phyloP scores from a whole-genome alignment of 2,329 filamentous ascomycete species.

The Apiospora malaysiana region DNA sequence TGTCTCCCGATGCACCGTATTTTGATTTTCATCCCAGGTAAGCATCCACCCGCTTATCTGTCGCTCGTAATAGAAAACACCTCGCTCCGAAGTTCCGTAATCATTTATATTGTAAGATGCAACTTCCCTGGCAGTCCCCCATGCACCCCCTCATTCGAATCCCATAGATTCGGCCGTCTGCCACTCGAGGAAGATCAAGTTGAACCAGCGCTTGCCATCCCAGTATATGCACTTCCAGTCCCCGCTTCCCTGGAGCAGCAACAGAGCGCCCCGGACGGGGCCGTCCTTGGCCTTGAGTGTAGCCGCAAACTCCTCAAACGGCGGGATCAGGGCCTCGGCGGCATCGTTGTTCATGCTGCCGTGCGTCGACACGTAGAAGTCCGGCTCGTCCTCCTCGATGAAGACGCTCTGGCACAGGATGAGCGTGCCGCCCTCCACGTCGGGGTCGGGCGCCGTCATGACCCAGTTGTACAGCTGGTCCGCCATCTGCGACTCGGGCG shows the following conservation, averaged over 20 bases:
- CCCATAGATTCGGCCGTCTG: constrained; percentile 30
- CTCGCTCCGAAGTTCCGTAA: not conserved
- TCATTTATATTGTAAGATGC: too few relatives aligned
- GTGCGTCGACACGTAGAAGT: constrained; percentile 25
- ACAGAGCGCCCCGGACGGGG: constrained; percentile 25
- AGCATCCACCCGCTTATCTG: not conserved
- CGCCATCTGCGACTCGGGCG: constrained; percentile 20
- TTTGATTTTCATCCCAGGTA: not conserved
- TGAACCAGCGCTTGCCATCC: constrained; percentile 32
- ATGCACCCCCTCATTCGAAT: constrained; percentile 2
- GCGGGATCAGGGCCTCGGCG: constrained; percentile 23
- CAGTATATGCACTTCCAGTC: constrained; percentile 31
- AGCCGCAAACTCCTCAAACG: constrained; percentile 27
- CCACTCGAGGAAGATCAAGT: constrained; percentile 33
- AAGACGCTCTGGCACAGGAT: constrained; percentile 29
- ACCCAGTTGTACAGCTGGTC: constrained; percentile 26
- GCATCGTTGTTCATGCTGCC: constrained; percentile 26
- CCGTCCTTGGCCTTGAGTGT: not conserved
- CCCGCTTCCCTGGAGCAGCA: constrained; percentile 27
- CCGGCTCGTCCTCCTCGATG: constrained; percentile 7
- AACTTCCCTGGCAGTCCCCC: not conserved
- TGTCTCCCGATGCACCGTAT: not conserved
- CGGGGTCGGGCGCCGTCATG: constrained; percentile 30
- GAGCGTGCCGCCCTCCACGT: constrained; percentile 27
- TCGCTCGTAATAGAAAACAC: not conserved